Evolutionary conservation across 768 basidiomycete species (phyloP).

Genomic region (Mycena galericulata): DNA sequence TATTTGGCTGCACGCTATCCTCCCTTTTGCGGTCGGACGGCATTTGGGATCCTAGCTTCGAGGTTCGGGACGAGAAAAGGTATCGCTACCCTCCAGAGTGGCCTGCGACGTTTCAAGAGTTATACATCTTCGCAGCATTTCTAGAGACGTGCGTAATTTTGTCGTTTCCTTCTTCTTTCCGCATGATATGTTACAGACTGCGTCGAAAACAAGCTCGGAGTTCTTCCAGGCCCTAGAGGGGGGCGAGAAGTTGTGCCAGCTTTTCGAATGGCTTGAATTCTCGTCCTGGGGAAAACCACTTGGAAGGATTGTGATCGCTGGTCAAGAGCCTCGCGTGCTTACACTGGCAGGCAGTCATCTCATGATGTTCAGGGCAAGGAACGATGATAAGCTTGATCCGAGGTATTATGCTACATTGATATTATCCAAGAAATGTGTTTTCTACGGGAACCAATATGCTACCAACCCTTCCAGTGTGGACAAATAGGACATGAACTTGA

Average conservation of each 20-base stretch:
- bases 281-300: conserved; percentile 2
- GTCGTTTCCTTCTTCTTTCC: too few relatives aligned
- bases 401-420: too few relatives aligned
- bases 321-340: background rate
- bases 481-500: too few relatives aligned
- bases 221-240: background rate
- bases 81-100: background rate
- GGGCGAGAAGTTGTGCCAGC: conserved; percentile 1
- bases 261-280: conserved; percentile 10
- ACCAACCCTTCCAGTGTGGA: too few relatives aligned
- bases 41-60: background rate
- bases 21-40: background rate
- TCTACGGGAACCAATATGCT: too few relatives aligned
- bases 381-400: too few relatives aligned
- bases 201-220: background rate
- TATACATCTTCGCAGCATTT: too few relatives aligned
- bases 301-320: conserved; percentile 1
- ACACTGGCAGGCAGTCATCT: too few relatives aligned
- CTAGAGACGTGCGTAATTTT: too few relatives aligned
- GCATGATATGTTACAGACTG: background rate
- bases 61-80: background rate
- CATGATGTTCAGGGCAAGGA: too few relatives aligned
- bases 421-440: too few relatives aligned
- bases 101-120: background rate
- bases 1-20: background rate